Base-by-base conservation (phyloP, 176 grass and related monocot species). In the Paspalum notatum region DNA sequence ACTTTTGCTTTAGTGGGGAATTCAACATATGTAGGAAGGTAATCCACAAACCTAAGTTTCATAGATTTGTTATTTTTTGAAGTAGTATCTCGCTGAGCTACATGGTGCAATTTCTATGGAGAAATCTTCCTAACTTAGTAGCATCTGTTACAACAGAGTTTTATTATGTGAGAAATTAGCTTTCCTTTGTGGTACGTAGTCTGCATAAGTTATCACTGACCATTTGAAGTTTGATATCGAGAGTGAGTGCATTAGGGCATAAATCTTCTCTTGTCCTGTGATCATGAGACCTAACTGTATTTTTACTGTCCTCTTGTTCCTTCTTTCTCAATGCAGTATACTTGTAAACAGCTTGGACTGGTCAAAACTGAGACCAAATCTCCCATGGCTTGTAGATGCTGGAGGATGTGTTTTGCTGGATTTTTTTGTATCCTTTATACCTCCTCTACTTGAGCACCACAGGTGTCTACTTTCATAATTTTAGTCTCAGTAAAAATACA, bases 1-100 rank as follows among this genome's bases (percentile, higher is more conserved):
- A 63, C 89, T 56, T 99, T 96, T 85, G 97, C 93, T 74, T 66
- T 99, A 52, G 38, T 93, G 74, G 97, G 97, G 61, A 99, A 99
- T 88, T 78, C 65, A 8, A 91, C 97, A 52, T 99, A 99, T 32
- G 93, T 96, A 27, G 97, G 93, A 88, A 99, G 97, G 97, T 99
- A 93, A 81, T 43, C 20, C 55, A 71, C 71, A 42, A 20, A 81
- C 32, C 7, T 40, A 68, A 79, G 12, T 78, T 66, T 8, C 68
- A 68, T 41, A 62, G 9, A 53, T 54, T 54, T 49, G 24, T 59
- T 78, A 24, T 54, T 27, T 83, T 80, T 11, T 48, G 54, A 58
- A 24, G 24, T 37, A 62, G 26, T 53, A 42, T 85, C 56, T 21
- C 32, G 5, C 17, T 11, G 45, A 75, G 22, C 43, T 61, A 27